Evolutionary conservation across 345 rosid genomes (phyloP), one percentile per base, ranked within the genome.

Genomic region (Nephelium lappaceum): DNA sequence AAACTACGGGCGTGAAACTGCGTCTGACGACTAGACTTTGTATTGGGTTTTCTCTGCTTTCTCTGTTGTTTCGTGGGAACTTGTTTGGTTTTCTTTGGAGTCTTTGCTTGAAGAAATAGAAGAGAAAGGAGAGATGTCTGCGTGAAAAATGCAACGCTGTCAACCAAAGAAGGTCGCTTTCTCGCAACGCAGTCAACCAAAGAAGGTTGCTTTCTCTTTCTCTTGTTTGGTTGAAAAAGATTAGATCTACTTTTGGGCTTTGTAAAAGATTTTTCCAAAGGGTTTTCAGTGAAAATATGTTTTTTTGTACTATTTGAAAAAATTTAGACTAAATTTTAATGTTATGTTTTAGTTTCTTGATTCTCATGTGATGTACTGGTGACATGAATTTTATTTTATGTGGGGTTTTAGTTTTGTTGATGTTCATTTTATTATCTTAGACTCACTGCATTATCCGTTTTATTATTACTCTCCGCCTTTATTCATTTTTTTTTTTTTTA

Each of bases 151-250:
- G 83, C 80, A 65, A 73, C 79, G 71, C 24, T 72, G 64, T 21
- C 76, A 75, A 45, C 67, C 67, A 3, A 80, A 80, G 24, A 80
- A 80, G 83, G 83, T 80, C 18, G 39, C 75, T 58, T 77, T 47
- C 74, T 75, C 65, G 49, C n/a, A n/a, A n/a, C n/a, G n/a, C n/a
- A n/a, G n/a, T n/a, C n/a, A n/a, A n/a, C n/a, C n/a, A n/a, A n/a
- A n/a, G n/a, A n/a, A n/a, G n/a, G n/a, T n/a, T n/a, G n/a, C n/a
- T n/a, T n/a, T n/a, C n/a, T n/a, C n/a, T n/a, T n/a, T n/a, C n/a
- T n/a, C n/a, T n/a, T n/a, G n/a, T n/a, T n/a, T n/a, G n/a, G n/a
- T 71, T 71, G 76, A 3, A 39, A 39, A 58, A 18, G 38, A 41
- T 73, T 61, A 73, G 77, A 74, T 74, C 77, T 74, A 7, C 58